Evolutionary conservation across 495 filamentous ascomycete genomes (phyloP), one percentile per base, ranked within the genome.

Genomic region (Trichoderma virens): DNA sequence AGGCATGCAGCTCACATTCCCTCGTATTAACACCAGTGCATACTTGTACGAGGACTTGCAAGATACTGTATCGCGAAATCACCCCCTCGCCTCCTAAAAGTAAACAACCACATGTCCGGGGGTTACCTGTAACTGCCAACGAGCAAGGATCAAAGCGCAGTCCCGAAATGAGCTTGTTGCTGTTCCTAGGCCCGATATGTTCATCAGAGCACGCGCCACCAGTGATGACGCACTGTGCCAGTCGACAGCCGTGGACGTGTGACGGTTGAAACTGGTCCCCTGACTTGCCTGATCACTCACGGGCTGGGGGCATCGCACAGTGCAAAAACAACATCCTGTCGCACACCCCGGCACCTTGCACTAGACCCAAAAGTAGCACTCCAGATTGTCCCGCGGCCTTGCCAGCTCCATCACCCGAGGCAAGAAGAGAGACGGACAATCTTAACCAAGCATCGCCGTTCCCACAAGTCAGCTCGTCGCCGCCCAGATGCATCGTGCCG

Each of bases 401-500:
- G 51, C 11, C 51, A 56, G 51, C 51, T 56, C 51, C 51, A 56
- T 56, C 41, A 45, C 41, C 51, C 51, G 51, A 56, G 51, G 51
- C 51, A 56, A 9, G 18, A 56, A 5, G 25, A 30, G 47, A 56
- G 27, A 30, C 51, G 51, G 51, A 30, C 16, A 28, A 56, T 27
- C 51, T 16, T 25, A 56, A 56, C 51, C 51, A 56, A 14, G 13
- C 27, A 31, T 28, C 25, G 25, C 51, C 23, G 51, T 28, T 56
- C 51, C 51, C 51, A 56, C 51, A 56, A 28, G 9, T 16, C 60
- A 47, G 67, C 38, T 60, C 47, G 61, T 31, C 59, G 59, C 16
- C 39, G 18, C 61, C 70, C 73, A 70, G 70, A 82, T 82, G 79
- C 77, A 78, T 73, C 79, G 79, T 70, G 74, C 73, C 66, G 76